Conservation (phyloP, 768 basidiomycete genomes). For the Russula brevipes region DNA sequence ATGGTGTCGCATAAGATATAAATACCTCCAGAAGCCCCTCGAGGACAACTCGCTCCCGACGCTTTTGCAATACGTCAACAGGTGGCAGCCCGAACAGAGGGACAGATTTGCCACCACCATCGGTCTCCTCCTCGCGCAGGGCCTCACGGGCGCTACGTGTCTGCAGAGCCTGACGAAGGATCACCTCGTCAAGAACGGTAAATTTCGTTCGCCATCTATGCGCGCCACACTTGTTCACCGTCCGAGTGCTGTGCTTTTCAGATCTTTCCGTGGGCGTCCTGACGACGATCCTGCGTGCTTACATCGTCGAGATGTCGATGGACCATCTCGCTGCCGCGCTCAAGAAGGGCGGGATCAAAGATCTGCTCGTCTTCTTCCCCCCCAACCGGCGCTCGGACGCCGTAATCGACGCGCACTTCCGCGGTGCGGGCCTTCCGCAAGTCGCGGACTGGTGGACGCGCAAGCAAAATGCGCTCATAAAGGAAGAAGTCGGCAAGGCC, state of each 20-base stretch:
- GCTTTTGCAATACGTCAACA: constrained; percentile 83
- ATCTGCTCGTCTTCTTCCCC: constrained; percentile 85
- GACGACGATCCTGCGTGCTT: constrained; percentile 74
- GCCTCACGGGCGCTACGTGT: constrained; percentile 71
- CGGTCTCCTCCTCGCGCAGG: constrained; percentile 80
- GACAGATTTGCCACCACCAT: constrained; percentile 80
- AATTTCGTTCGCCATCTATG: constrained; percentile 19
- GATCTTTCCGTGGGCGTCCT: constrained; percentile 75
- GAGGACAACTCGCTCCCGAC: constrained; percentile 79
- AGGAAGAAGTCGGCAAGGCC: constrained; percentile 66
- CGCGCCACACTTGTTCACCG: constrained; percentile 3
- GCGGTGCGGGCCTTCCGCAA: constrained; percentile 64
- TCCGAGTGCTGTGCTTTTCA: constrained; percentile 30
- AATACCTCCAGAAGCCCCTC: constrained; percentile 96
- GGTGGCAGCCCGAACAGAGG: constrained; percentile 71
- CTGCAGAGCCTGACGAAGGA: constrained; percentile 85
- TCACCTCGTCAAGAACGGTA: constrained; percentile 93
- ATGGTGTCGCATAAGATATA: constrained; percentile 58
- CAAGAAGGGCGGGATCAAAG: constrained; percentile 79
- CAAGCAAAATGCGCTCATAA: constrained; percentile 77
- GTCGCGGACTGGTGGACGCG: constrained; percentile 95
- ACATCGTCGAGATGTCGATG: constrained; percentile 77
- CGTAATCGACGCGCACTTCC: constrained; percentile 82
- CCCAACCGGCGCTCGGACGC: constrained; percentile 70
- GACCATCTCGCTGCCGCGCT: constrained; percentile 82